Base-by-base conservation (phyloP, 345 rosid genomes). In the Kernera saxatilis region DNA sequence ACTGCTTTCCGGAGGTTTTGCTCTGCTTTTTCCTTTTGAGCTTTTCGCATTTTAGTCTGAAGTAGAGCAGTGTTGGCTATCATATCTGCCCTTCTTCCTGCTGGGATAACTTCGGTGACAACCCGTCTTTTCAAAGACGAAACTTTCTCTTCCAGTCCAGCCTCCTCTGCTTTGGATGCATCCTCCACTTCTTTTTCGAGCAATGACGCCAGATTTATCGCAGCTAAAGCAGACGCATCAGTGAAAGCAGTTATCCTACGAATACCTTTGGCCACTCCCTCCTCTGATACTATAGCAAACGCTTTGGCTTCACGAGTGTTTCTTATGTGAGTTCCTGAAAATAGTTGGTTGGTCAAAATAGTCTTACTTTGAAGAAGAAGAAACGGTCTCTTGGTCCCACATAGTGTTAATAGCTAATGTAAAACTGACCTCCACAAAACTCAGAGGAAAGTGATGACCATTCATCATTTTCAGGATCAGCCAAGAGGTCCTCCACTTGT, bases 191-290 rank as follows among this genome's bases (percentile, higher is more conserved):
- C 88, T 71, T 77, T 78, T 71, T 81, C 87, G 63, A 90, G 84
- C 25, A 52, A 69, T 23, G 63, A 63, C 36, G 94, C 94, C 57
- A 74, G 64, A 23, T 85, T 82, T 51, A 83, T 72, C 44, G 97
- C 93, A 63, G 84, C 72, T 62, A 78, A 79, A 67, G 92, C 97
- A 69, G 32, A 26, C 49, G 82, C 90, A 71, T 87, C 69, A 3
- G 94, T 90, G 19, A 86, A 85, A 48, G 90, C 97, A 77, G 90
- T 86, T 73, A 90, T 82, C 67, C 94, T 82, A 41, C 92, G 48
- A 22, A 88, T 67, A 65, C 94, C 92, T 80, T 83, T 86, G 62
- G 88, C 94, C 81, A 91, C 83, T 39, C 89, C 94, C 83, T 91
- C 92, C 81, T 91, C 88, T 4, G 91, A 86, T 48, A 86, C 67